Evolutionary conservation across 2,329 filamentous ascomycete genomes (phyloP).

Genomic region (Trichocomaceae sp.): DNA sequence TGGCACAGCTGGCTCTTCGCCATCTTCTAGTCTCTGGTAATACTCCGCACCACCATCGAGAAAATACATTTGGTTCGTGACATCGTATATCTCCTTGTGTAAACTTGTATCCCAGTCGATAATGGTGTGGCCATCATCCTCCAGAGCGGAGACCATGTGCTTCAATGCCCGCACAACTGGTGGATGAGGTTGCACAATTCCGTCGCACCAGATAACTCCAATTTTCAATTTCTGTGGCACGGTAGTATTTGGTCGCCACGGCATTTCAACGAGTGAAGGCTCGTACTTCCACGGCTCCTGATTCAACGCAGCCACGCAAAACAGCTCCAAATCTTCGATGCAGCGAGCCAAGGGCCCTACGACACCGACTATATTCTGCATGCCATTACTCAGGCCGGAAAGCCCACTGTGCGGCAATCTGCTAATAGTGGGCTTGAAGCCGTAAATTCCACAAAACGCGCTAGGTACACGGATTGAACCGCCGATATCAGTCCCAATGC

Average conservation of each 20-base stretch:
- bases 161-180: conserved; percentile 54
- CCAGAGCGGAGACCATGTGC: conserved; percentile 30
- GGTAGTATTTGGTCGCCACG: conserved; percentile 39
- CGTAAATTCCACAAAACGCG: conserved; percentile 22
- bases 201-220: conserved; percentile 56
- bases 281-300: conserved; percentile 49
- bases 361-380: conserved; percentile 22
- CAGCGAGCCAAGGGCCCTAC: conserved; percentile 24
- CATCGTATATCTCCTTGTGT: neutral
- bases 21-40: neutral
- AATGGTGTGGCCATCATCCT: conserved; percentile 1
- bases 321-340: conserved; percentile 23
- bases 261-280: conserved; percentile 47
- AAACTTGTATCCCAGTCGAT: conserved; percentile 8
- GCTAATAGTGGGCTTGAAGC: conserved; percentile 19
- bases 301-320: conserved; percentile 31
- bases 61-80: conserved; percentile 6
- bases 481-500: conserved; percentile 59
- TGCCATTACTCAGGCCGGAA: conserved; percentile 2
- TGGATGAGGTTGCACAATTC: conserved; percentile 56
- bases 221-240: conserved; percentile 43
- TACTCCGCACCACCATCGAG: conserved; percentile 10
- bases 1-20: conserved; percentile 5
- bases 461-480: conserved; percentile 22
- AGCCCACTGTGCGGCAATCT: conserved; percentile 17